Evolutionary conservation across 2,329 filamentous ascomycete genomes (phyloP), one percentile per base, ranked within the genome.

Genomic region (Clarireedia paspali): DNA sequence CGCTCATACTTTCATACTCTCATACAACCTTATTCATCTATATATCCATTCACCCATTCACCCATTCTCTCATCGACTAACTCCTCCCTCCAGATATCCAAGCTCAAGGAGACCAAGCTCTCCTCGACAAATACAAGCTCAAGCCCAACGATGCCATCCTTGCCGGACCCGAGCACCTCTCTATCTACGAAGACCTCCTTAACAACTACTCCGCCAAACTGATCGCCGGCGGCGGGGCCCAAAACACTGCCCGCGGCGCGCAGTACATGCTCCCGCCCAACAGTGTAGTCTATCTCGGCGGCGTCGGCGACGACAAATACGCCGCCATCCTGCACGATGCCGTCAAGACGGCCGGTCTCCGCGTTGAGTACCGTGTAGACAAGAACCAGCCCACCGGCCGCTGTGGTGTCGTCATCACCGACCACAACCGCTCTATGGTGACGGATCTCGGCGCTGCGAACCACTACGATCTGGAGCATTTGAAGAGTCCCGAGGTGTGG

Each of bases 141-240:
- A 96, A 99, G 80, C 81, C 87, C 73, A 96, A 99, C 77, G 92
- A 99, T 73, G 94, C 94, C 67, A 96, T 99, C 72, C 89, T 99
- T 59, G 92, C 92, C 56, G 90, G 95, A 74, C 84, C 89, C 70
- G 87, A 95, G 79, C 94, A 99, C 76, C 79, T 87, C 70, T 83
- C 81, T 47, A 82, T 99, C 70, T 99, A 91, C 74, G 91, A 97
- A 71, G 94, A 99, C 70, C 83, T 97, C 64, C 83, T 96, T 67
- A 87, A 88, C 75, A 92, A 94, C 81, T 89, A 85, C 76, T 84
- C 94, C 67, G 92, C 92, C 62, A 95, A 95, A 77, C 80, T 97
- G 71, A 94, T 97, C 70, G 91, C 94, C 54, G 94, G 94, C 63
- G 94, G 94, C 69, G 94, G 94, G 56, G 94, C 94, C 30, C 94